These are phyloP conservation scores for Fusarium torulosum DNA, from an alignment of 2,329 filamentous ascomycete genomes.

Conservation along the genomic window DNA sequence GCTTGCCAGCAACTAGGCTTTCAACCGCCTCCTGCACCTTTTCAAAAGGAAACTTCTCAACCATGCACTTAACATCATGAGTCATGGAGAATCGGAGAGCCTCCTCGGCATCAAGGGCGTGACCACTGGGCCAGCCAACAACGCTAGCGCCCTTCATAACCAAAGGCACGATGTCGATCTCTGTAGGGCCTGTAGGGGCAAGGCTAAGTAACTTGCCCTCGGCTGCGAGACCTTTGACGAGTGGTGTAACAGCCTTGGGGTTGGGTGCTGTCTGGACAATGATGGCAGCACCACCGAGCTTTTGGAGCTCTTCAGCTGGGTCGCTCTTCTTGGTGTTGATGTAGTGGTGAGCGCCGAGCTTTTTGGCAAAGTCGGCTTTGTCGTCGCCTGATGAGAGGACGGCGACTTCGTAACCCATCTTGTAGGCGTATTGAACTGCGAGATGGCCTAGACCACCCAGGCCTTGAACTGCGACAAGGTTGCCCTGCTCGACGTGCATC, in stretches of 20 bases:
- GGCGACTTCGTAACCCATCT: slow-evolving; percentile 81
- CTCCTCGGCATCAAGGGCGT: slow-evolving; percentile 73
- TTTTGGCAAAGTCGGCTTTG: slow-evolving; percentile 75
- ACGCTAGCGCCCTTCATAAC: slow-evolving; percentile 69
- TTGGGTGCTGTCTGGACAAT: slow-evolving; percentile 75
- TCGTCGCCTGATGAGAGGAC: slow-evolving; percentile 74
- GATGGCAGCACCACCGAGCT: slow-evolving; percentile 71
- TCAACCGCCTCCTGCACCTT: slow-evolving; percentile 62
- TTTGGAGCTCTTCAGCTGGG: slow-evolving; percentile 60
- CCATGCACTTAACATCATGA: slow-evolving; percentile 73
- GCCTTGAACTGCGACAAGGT: slow-evolving; percentile 72
- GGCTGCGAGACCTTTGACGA: slow-evolving; percentile 66
- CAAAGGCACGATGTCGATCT: slow-evolving; percentile 58
- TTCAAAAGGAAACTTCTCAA: slow-evolving; percentile 73
- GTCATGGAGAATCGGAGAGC: slow-evolving; percentile 73
- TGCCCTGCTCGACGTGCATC: slow-evolving; percentile 64
- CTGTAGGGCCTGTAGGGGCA: slow-evolving; percentile 62
- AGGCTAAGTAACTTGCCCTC: slow-evolving; percentile 72
- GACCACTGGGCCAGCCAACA: slow-evolving; percentile 72
- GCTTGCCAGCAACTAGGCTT: slow-evolving; percentile 56
- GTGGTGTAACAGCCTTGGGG: slow-evolving; percentile 63
- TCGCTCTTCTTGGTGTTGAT: slow-evolving; percentile 66
- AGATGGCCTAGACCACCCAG: slow-evolving; percentile 82
- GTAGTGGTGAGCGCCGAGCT: slow-evolving; percentile 60
- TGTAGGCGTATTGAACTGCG: slow-evolving; percentile 79